These are phyloP conservation scores for Phytophthora constricta DNA, from an alignment of 352 stramenopile species.

Conservation along the genomic window DNA sequence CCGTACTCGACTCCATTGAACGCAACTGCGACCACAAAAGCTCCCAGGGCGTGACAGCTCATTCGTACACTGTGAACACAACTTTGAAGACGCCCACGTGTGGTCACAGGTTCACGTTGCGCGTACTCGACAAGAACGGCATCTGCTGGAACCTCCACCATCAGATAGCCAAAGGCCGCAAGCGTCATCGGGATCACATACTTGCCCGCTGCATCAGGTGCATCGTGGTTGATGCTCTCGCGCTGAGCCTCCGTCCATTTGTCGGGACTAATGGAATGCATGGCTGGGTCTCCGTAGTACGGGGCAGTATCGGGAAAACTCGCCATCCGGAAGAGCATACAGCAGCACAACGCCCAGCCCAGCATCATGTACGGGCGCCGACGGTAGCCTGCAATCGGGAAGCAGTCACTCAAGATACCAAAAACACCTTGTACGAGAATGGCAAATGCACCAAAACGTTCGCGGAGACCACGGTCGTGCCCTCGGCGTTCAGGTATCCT, in stretches of 20 bases:
- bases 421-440: slow-evolving; percentile 70
- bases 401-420: slow-evolving; percentile 66
- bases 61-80: slow-evolving; percentile 66
- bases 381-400: slow-evolving; percentile 63
- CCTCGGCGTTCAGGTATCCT: slow-evolving; percentile 62
- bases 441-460: slow-evolving; percentile 55
- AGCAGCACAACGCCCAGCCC: slow-evolving; percentile 57
- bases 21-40: slow-evolving; percentile 48
- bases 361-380: slow-evolving; percentile 66
- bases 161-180: slow-evolving; percentile 67
- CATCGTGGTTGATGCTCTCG: slow-evolving; percentile 49
- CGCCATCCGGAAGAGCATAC: slow-evolving; percentile 60
- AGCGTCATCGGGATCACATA: slow-evolving; percentile 82
- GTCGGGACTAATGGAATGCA: slow-evolving; percentile 39
- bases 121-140: slow-evolving; percentile 69
- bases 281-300: slow-evolving; percentile 54
- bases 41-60: slow-evolving; percentile 51
- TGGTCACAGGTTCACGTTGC: slow-evolving; percentile 56
- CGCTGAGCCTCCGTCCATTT: slow-evolving; percentile 40
- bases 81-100: slow-evolving; percentile 58
- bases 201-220: slow-evolving; percentile 44
- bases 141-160: slow-evolving; percentile 64
- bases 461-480: slow-evolving; percentile 59
- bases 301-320: slow-evolving; percentile 37
- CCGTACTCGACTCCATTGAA: slow-evolving; percentile 67